Percentiles rank a stretch among this genome's conserved stretches.
Conservation (phyloP, 225 moss, liverwort and hornwort species). For the Sphagnum contortum region DNA sequence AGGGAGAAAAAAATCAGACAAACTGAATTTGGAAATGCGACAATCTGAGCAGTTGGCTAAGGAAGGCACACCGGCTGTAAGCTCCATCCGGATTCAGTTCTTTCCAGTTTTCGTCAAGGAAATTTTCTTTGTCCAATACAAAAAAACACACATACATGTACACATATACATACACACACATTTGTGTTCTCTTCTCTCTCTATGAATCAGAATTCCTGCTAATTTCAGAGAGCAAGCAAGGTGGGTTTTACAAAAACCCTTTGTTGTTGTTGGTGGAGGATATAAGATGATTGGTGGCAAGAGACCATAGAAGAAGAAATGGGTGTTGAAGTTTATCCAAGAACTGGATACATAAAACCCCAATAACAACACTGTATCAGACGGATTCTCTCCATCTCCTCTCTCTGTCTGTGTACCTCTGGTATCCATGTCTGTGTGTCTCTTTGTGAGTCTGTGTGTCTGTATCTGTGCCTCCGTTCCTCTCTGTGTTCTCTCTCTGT, state of each 20-base stretch:
- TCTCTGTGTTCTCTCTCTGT: too few species aligned
- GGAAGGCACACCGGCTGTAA: constrained; percentile 55
- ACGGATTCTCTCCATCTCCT: too few species aligned
- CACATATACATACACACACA: fast-evolving
- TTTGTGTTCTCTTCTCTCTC: fast-evolving
- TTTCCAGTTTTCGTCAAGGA: background rate
- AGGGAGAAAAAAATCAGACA: too few species aligned
- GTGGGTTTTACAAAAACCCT: too few species aligned
- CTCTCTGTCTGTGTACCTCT: too few species aligned
- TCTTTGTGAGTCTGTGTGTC: too few species aligned
- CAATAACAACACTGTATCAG: too few species aligned
- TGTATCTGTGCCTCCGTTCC: too few species aligned
- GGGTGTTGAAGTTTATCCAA: constrained; percentile 84
- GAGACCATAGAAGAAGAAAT: constrained; percentile 87
- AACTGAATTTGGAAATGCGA: background rate
- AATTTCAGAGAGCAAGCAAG: too few species aligned
- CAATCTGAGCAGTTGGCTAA: background rate
- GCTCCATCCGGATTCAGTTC: constrained; percentile 93
- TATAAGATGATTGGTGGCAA: constrained; percentile 95
- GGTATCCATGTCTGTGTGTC: too few species aligned
- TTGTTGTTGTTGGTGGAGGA: constrained; percentile 22
- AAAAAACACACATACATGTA: background rate
- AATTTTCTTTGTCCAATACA: background rate
- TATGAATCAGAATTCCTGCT: background rate
- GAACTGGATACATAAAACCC: constrained; percentile 13